Evolutionary conservation across 345 rosid genomes (phyloP).

Genomic region (Rhodamnia argentea): DNA sequence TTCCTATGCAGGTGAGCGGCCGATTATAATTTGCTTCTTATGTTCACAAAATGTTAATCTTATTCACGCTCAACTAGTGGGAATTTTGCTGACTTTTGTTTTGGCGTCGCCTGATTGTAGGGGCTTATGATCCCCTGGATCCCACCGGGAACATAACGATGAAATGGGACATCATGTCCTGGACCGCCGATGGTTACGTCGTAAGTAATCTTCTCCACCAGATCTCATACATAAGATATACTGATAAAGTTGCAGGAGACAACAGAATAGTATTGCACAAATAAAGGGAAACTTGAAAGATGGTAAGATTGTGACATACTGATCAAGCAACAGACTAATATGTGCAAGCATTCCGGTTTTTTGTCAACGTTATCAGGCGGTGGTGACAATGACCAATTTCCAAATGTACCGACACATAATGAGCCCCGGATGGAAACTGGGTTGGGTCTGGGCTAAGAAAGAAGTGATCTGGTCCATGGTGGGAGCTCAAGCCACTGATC

Average conservation of each 20-base stretch:
- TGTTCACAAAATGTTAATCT: not conserved
- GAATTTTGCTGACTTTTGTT: not conserved
- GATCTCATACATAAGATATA: not conserved
- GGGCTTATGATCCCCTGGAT: slow-evolving; percentile 2
- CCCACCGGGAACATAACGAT: slow-evolving; percentile 3
- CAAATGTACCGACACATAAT: slow-evolving; percentile 31
- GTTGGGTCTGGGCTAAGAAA: slow-evolving; percentile 39
- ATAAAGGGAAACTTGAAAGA: not conserved
- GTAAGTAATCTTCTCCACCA: not conserved
- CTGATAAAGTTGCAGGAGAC: not conserved
- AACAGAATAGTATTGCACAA: not conserved
- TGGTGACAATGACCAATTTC: slow-evolving; percentile 29
- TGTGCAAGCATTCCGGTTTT: not conserved
- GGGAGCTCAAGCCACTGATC: slow-evolving; percentile 39
- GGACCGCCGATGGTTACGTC: slow-evolving; percentile 8
- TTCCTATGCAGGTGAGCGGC: not conserved
- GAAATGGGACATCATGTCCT: slow-evolving; percentile 4
- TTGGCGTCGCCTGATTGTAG: not conserved
- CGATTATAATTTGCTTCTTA: not conserved
- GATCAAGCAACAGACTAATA: not conserved
- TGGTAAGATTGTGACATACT: not conserved
- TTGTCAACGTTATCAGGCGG: slow-evolving; percentile 15
- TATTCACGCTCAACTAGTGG: not conserved
- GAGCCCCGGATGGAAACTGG: slow-evolving; percentile 36
- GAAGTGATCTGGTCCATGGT: slow-evolving; percentile 38